Base-by-base conservation (phyloP, 148 eudicot species). In the Chenopodium suecicum region DNA sequence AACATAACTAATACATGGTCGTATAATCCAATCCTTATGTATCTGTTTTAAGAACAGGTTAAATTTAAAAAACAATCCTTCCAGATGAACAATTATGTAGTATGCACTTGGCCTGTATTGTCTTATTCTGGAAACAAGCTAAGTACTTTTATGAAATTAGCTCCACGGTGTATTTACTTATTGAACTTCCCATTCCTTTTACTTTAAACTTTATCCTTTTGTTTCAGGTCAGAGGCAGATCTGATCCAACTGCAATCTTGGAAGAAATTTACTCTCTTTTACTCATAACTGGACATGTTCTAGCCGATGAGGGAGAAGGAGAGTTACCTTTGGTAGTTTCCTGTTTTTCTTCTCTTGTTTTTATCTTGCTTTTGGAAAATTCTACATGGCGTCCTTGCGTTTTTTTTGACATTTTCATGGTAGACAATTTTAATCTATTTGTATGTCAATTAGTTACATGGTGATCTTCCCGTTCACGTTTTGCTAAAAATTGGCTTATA, bases 241-340 rank as follows among this genome's bases (percentile, higher is more conserved):
- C 87, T 65, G 97, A 92, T 90, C 95, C 93, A 78, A 94, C 95
- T 80, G 87, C 85, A 88, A 90, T 91, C 76, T 78, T 97, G 88
- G 99, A 97, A 87, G 99, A 94, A 86, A 87, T 97, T 73, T 91
- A 92, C 86, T 94, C 99, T 58, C 93, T 94, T 41, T 83, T 97
- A 76, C 86, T 97, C 85, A 87, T 97, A 84, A 83, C 91, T 75
- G 99, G 99, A 81, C 99, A 97, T 76, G 94, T 97, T 85, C 91
- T 97, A 73, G 94, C 99, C 44, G 98, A 97, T 73, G 99, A 92
- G 81, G 98, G 97, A 86, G 95, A 89, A 85, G 99, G 99, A 73
- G 99, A 97, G 87, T 82, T 87, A 37, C 99, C 99, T n/a, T 67
- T 86, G 95, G 99, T 94, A 87, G 70, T 73, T 66, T 6, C 82